Evolutionary conservation across 2,329 filamentous ascomycete genomes (phyloP).

Genomic region (Claviceps fusiformis): DNA sequence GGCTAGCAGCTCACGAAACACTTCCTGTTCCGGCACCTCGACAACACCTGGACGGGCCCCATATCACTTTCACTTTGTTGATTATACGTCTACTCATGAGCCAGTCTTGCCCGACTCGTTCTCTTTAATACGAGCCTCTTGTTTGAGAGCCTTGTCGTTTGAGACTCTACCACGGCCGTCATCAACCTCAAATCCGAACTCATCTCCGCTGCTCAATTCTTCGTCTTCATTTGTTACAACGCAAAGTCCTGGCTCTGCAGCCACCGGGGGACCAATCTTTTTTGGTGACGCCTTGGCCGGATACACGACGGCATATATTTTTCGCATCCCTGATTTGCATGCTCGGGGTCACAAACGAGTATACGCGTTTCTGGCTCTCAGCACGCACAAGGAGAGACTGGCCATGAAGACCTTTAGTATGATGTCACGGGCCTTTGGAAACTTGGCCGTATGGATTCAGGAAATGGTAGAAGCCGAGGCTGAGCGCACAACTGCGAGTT

Average conservation of each 20-base stretch:
- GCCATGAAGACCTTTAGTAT: constrained; percentile 54
- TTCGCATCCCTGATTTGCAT: constrained; percentile 54
- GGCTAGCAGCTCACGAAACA: constrained; percentile 26
- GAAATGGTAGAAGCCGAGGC: constrained; percentile 49
- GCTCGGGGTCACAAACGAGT: constrained; percentile 56
- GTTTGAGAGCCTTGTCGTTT: constrained; percentile 51
- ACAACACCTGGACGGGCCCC: constrained; percentile 30
- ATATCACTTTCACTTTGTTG: constrained; percentile 49
- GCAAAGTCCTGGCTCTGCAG: constrained; percentile 37
- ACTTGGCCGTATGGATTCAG: constrained; percentile 53
- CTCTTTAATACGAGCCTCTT: constrained; percentile 52
- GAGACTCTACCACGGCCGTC: constrained; percentile 49
- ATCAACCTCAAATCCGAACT: constrained; percentile 24
- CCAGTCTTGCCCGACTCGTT: constrained; percentile 48
- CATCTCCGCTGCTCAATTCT: constrained; percentile 21
- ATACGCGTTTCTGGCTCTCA: constrained; percentile 53
- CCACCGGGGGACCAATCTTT: constrained; percentile 53
- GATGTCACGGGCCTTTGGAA: constrained; percentile 47
- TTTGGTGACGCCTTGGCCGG: constrained; percentile 52
- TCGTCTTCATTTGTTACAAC: constrained; percentile 40
- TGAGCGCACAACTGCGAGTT: constrained; percentile 37
- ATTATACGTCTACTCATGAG: constrained; percentile 57
- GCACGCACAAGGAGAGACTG: constrained; percentile 49
- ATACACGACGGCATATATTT: constrained; percentile 58
- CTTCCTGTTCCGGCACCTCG: constrained; percentile 39